Evolutionary conservation across 2,329 filamentous ascomycete species (phyloP), one percentile per base, ranked within the genome.

Genomic region (Pyrenophora seminiperda): DNA sequence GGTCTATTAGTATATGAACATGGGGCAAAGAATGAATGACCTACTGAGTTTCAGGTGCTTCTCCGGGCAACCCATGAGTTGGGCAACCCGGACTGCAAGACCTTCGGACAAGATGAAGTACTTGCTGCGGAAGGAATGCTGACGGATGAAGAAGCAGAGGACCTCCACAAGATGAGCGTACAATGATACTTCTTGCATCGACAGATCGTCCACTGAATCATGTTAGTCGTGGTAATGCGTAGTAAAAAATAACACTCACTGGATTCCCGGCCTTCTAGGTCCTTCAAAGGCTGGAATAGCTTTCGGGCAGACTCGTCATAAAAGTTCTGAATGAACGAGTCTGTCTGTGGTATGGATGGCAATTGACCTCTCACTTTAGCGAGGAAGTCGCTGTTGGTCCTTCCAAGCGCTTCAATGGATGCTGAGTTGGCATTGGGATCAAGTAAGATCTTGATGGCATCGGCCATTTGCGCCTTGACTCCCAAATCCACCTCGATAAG

Each of bases 401-500:
- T 78, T 57, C 75, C 78, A 53, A 84, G 78, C 33, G 78, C 77
- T 55, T 89, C 87, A 58, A 85, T 79, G 30, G 82, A 83, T 48
- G 80, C 73, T 41, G 81, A 80, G 40, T 81, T 81, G 46, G 84
- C 73, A 73, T 86, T 75, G 69, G 91, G 80, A 59, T 97, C 94
- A 29, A 99, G 81, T 9, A 99, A 79, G 17, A 97, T 89, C 75
- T 96, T 97, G 70, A 99, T 87, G 6, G 93, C 91, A 76, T 99
- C 94, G 3, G 92, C 91, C 66, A 97, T 88, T 72, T 97, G 94
- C 20, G 91, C 91, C 75, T 96, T 97, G 56, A 97, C 91, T 0
- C 94, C 94, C 13, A 97, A 79, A 67, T 99, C 94, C 14, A 90
- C 88, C 75, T 99, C 94, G 2, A 94, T 86, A 38, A 97, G 81